Base-by-base conservation (phyloP, 208 protist species). In the Crithidia mellificae region DNA sequence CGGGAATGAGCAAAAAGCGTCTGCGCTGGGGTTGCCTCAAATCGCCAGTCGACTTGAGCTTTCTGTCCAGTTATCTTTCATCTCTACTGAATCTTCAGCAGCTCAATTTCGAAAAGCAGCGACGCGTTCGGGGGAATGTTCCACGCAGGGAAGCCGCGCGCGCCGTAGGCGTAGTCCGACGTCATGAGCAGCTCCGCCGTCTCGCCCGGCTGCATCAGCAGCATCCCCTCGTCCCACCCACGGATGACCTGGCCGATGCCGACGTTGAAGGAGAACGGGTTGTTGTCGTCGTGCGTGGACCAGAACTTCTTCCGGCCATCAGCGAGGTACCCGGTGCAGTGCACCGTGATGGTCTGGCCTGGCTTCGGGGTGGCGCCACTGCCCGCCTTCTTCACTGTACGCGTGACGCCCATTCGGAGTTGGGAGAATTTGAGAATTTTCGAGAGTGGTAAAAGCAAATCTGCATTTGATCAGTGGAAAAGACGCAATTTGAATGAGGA, bases 151-250 rank as follows among this genome's bases (percentile, higher is more conserved):
- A 96, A 97, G 29, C 93, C 93, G 8, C 75, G 72, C 1, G 64
- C 69, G n/a, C 91, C 91, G 78, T 97, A 97, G 12, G 85, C 93
- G 63, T 88, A 91, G 74, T 93, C 89, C 11, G 64, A 67, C 5
- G 90, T 87, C 80, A 95, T 90, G 46, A 83, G 63, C 59, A 97
- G 74, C 68, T 93, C 84, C 6, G 87, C 80, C 43, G 77, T 85
- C 68, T 97, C 93, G 19, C 92, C 92, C 0, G 80, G 53, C 8
- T 64, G 68, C 94, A 97, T 97, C 77, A 91, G 81, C 57, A 96
- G 36, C 62, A 98, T 85, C 36, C 94, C 94, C 74, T 98, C 93
- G 58, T 98, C 96, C 96, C 95, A 98, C 38, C 95, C 96, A 25
- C 92, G 84, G 73, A 98, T 98, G 27, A 98, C 97, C 39, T 97